Conservation (phyloP, 2,329 filamentous ascomycete genomes). For the Ophiocordyceps sinensis region DNA sequence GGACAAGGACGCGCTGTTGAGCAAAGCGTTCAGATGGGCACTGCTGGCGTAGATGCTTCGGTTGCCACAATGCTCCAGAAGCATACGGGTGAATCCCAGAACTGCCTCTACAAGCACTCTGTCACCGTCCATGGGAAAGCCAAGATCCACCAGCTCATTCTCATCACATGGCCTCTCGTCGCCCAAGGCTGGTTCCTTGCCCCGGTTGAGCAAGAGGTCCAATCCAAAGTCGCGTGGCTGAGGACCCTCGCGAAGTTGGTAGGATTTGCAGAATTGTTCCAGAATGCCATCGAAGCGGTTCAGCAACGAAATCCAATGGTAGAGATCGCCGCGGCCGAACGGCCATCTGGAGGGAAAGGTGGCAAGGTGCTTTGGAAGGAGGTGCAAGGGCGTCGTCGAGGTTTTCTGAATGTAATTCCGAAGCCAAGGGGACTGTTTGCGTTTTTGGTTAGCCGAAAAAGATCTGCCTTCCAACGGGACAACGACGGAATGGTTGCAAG, state of each 20-base stretch:
- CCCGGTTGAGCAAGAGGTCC: constrained; percentile 46
- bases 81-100: constrained; percentile 70
- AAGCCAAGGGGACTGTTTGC: constrained; percentile 66
- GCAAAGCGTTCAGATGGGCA: constrained; percentile 70
- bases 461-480: neutral
- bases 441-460: neutral
- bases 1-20: constrained; percentile 73
- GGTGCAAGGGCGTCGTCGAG: constrained; percentile 53
- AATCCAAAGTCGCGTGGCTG: constrained; percentile 64
- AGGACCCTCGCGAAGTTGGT: constrained; percentile 65
- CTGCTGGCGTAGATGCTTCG: constrained; percentile 94
- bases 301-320: constrained; percentile 92
- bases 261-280: constrained; percentile 66
- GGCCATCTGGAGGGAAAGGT: constrained; percentile 85
- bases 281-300: constrained; percentile 88
- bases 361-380: constrained; percentile 62
- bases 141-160: constrained; percentile 38
- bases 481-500: neutral
- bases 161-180: constrained; percentile 29
- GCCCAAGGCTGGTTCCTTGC: constrained; percentile 34
- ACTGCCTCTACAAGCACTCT: constrained; percentile 64
- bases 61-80: constrained; percentile 92
- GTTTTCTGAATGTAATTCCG: constrained; percentile 64
- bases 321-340: constrained; percentile 86
- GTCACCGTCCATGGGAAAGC: constrained; percentile 64